Percentiles rank a stretch among this genome's conserved stretches.
Conservation (phyloP, 345 rosid genomes). For the Boechera retrofracta region DNA sequence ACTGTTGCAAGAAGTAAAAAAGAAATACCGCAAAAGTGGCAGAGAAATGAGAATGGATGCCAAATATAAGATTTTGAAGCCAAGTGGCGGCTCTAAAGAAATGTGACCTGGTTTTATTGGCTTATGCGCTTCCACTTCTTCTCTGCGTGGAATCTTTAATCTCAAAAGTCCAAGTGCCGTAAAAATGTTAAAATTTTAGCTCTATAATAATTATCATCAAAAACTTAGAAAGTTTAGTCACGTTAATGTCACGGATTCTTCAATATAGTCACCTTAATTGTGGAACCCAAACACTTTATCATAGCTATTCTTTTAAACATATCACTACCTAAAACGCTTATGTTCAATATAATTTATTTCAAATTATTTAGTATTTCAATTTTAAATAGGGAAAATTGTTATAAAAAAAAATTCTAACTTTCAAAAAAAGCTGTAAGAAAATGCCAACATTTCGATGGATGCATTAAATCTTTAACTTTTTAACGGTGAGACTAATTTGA, state of each 20-base stretch:
- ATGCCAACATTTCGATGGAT: too few relatives aligned
- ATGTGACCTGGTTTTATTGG: slow-evolving; percentile 2
- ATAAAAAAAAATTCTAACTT: too few relatives aligned
- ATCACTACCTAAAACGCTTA: background rate
- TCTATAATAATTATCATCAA: background rate
- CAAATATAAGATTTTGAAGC: background rate
- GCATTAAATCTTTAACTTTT: too few relatives aligned
- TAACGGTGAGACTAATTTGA: too few relatives aligned
- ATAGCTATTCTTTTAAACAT: background rate
- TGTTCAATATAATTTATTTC: background rate
- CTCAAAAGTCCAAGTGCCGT: slow-evolving; percentile 1
- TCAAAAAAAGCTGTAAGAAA: too few relatives aligned
- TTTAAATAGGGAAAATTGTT: background rate
- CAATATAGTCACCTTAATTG: background rate
- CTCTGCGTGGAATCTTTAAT: slow-evolving; percentile 10
- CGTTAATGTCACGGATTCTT: background rate
- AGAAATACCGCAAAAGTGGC: slow-evolving; percentile 9
- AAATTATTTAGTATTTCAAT: background rate
- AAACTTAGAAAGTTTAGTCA: background rate
- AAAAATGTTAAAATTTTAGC: background rate
- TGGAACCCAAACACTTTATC: background rate
- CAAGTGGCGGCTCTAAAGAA: slow-evolving; percentile 15
- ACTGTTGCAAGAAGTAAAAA: background rate
- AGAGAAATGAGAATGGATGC: slow-evolving; percentile 9
- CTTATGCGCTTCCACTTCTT: background rate